Evolutionary conservation across 306 rosid genomes (phyloP).

Genomic region (Vicia villosa): DNA sequence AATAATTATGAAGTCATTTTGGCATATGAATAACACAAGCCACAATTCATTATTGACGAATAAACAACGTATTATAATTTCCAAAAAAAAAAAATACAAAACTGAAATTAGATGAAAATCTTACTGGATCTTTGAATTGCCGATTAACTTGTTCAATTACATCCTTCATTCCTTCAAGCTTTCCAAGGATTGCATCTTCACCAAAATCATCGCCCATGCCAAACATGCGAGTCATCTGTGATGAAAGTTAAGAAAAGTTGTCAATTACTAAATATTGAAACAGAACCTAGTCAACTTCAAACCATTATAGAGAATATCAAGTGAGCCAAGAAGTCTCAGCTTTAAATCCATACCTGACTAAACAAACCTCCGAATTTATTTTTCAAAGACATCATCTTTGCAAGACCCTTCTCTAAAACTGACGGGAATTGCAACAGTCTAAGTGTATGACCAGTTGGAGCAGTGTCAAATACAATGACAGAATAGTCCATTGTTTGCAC

Average conservation of each 20-base stretch:
- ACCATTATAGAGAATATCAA: conserved; percentile 23
- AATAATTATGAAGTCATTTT: too few relatives aligned
- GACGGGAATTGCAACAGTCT: conserved; percentile 95
- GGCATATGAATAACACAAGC: conserved; percentile 6
- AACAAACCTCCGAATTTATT: conserved; percentile 90
- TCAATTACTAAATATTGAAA: conserved; percentile 16
- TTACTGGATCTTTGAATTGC: conserved; percentile 97
- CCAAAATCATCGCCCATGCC: conserved; percentile 95
- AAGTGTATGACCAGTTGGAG: conserved; percentile 99
- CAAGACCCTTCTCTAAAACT: conserved; percentile 91
- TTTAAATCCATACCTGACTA: conserved; percentile 64
- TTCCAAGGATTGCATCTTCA: conserved; percentile 93
- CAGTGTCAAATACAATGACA: conserved; percentile 94
- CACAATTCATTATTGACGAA: not conserved
- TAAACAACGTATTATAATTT: too few relatives aligned
- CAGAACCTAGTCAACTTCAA: conserved; percentile 12
- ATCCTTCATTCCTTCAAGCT: conserved; percentile 94
- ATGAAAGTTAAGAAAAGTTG: conserved; percentile 12
- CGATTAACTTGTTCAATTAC: conserved; percentile 90
- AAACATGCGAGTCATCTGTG: conserved; percentile 87
- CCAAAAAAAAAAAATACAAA: too few relatives aligned
- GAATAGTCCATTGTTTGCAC: conserved; percentile 99
- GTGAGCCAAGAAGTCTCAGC: not conserved
- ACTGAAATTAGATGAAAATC: conserved; percentile 35
- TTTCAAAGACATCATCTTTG: conserved; percentile 93